These are phyloP conservation scores for Venturia oleaginea DNA, from an alignment of 2,329 filamentous ascomycete species.

Conservation along the genomic window DNA sequence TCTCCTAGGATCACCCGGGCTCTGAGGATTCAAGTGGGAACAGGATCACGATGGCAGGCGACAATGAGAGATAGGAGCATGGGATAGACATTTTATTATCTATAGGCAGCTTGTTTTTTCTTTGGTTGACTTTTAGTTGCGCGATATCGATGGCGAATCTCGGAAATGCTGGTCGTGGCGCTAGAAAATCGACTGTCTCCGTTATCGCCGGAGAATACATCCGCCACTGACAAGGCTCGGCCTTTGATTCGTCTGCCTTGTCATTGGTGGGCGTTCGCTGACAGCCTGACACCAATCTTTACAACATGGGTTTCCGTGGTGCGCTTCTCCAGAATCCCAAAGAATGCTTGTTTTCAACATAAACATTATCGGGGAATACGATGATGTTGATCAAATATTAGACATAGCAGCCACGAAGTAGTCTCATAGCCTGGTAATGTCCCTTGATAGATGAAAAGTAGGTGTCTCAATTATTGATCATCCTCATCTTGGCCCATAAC, in stretches of 20 bases:
- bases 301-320: not conserved
- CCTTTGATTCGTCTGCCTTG: not conserved
- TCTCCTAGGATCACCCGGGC: conserved; percentile 2
- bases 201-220: conserved; percentile 8
- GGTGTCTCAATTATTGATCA: not conserved
- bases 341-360: not conserved
- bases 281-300: not conserved
- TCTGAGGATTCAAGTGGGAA: not conserved
- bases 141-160: conserved; percentile 4
- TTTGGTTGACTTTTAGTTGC: not conserved
- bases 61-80: not conserved
- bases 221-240: not conserved
- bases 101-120: not conserved
- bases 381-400: not conserved
- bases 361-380: no score
- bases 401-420: no score
- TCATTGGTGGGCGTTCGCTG: not conserved
- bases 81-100: not conserved
- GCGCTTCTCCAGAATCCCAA: not conserved
- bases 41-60: not conserved
- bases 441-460: not conserved
- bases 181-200: not conserved
- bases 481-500: conserved; percentile 61
- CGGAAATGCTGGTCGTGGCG: not conserved
- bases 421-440: not conserved